Percentiles rank a stretch among this genome's conserved stretches.
Conservation (phyloP, 805 yeast genomes). For the Wickerhamiella brachini region DNA sequence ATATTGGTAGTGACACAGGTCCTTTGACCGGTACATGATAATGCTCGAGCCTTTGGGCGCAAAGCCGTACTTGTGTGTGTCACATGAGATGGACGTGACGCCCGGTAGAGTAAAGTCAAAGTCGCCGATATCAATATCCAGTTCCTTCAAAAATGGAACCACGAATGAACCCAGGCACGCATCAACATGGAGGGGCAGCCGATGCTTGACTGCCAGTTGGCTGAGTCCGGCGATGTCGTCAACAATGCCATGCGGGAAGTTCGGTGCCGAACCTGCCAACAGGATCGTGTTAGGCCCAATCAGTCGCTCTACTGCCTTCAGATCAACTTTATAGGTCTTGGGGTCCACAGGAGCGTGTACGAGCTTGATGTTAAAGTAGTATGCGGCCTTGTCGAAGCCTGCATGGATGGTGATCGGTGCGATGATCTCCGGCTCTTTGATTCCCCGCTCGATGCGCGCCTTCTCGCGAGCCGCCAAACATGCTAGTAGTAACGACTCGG, state of each 20-base stretch:
- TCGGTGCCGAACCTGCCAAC: constrained; percentile 89
- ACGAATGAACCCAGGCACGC: constrained; percentile 92
- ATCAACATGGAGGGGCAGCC: constrained; percentile 88
- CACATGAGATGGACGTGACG: constrained; percentile 97
- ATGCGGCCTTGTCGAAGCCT: constrained; percentile 85
- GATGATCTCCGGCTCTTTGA: constrained; percentile 67
- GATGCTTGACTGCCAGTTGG: constrained; percentile 43
- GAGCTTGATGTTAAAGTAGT: constrained; percentile 74
- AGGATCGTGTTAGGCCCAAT: constrained; percentile 72
- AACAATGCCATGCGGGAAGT: constrained; percentile 90
- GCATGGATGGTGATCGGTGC: constrained; percentile 91
- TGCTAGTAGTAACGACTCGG: constrained; percentile 78
- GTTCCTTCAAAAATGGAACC: constrained; percentile 59
- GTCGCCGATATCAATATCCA: constrained; percentile 28
- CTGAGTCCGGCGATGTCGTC: constrained; percentile 75
- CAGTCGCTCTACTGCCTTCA: constrained; percentile 43
- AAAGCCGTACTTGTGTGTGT: constrained; percentile 97
- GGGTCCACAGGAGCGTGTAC: constrained; percentile 70
- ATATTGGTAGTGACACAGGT: constrained; percentile 68
- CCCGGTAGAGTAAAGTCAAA: constrained; percentile 80
- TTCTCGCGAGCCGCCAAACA: constrained; percentile 79
- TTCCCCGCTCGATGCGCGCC: constrained; percentile 39
- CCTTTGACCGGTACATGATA: constrained; percentile 67
- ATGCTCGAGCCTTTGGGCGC: constrained; percentile 95
- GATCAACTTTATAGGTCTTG: constrained; percentile 50